Evolutionary conservation across 2,329 filamentous ascomycete species (phyloP), one percentile per base, ranked within the genome.

Genomic region (Chlorencoelia australis): DNA sequence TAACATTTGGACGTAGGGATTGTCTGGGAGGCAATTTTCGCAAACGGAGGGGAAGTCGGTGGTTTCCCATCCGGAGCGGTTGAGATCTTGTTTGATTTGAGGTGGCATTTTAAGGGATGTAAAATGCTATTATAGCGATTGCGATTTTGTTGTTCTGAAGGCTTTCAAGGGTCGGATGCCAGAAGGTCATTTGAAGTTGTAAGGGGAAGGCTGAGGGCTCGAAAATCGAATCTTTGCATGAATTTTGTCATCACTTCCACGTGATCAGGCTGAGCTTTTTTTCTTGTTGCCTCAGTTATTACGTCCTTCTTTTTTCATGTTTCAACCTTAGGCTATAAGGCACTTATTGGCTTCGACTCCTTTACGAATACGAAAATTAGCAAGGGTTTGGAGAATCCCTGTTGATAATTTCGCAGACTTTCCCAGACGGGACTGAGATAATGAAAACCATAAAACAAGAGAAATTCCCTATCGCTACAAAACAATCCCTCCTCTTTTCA

Each of bases 1-100:
- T 42, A 98, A 71, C 88, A 98, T 96, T 63, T 96, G 91, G 28
- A 98, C 91, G 55, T 94, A 98, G 2, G 89, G 89, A 53, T 96
- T 96, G 44, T 94, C 88, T 11, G 89, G 88, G 2, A 98, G 73
- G 59, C 91, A 98, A 56, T 79, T 87, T 63, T 98, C 91, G 49
- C 77, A 91, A 21, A 91, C 82, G 3, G 82, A 88, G 7, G 85
- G 85, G 54, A 91, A 87, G 60, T 91, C 85, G 32, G 85, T 91
- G 20, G 86, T 82, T 63, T 98, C 91, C 87, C 88, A 95, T 41
- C 91, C 91, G 13, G 87, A 91, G 36, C 91, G 77, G 64, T 96
- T 95, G 30, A 95, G 72, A 58, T 95, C 88, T 59, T 93, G 83
- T 62, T 96, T 95, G 59, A 95, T 95, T 60, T 94, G 87, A 9